phyloP scores from a whole-genome alignment of 2,329 filamentous ascomycete species.

The Pyricularia sp. region DNA sequence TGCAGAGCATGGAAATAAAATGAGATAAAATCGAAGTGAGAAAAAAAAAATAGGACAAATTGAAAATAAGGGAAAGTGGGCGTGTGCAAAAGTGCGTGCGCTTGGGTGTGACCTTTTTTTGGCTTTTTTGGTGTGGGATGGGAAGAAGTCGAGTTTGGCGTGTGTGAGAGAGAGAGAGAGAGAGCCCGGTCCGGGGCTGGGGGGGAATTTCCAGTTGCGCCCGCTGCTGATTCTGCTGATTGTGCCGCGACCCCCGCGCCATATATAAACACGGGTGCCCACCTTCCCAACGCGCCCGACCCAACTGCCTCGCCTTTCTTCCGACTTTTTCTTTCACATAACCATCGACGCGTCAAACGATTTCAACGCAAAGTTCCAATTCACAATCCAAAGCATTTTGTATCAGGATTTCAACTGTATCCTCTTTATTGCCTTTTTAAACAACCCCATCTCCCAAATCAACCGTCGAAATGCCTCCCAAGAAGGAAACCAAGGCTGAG shows the following conservation, averaged over 20 bases:
- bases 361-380: conserved; percentile 4
- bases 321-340: conserved; percentile 9
- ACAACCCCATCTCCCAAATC: conserved; percentile 6
- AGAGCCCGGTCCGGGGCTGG: conserved; percentile 1
- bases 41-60: neutral
- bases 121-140: neutral
- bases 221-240: conserved; percentile 32
- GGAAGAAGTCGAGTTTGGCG: neutral
- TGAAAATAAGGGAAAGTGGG: neutral
- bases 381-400: neutral
- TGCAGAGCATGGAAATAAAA: neutral
- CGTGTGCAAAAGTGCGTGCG: neutral
- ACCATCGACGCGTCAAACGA: conserved; percentile 4
- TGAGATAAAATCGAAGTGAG: conserved; percentile 1
- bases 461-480: conserved; percentile 41
- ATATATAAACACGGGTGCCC: conserved; percentile 48
- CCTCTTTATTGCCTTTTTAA: conserved; percentile 5
- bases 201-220: conserved; percentile 6
- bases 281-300: conserved; percentile 36
- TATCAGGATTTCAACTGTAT: neutral
- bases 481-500: conserved; percentile 30
- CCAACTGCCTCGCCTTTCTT: conserved; percentile 25
- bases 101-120: neutral
- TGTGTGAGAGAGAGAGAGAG: neutral
- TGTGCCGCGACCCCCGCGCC: conserved; percentile 38